Evolutionary conservation across 768 basidiomycete genomes (phyloP), one percentile per base, ranked within the genome.

Genomic region (Leucocoprinus leucothites): DNA sequence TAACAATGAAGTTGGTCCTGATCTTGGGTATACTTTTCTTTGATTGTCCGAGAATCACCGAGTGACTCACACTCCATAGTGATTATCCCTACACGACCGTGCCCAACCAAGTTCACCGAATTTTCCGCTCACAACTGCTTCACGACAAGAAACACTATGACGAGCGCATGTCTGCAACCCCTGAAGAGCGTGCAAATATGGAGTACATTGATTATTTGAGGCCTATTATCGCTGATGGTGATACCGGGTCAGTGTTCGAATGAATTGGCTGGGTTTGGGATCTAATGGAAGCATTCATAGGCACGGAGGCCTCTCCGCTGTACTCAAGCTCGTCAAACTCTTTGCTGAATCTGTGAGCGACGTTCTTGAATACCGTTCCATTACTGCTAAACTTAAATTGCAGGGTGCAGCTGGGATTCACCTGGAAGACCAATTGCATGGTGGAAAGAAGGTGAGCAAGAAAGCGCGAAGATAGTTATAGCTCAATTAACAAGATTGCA

Each of bases 31-130:
- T 76, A 86, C 83, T 61, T 50, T 71, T 59, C 26, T 38, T 28
- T 25, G 42, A 16, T 9, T 16, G 19, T 48, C 19, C 58, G 40
- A 41, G 28, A 48, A 19, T 53, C 24, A 11, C 50, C 26, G 44
- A 50, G 21, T 48, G 14, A 36, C 24, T 45, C 14, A 31, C n/a
- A 35, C 42, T 21, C 9, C 42, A 21, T 45, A 94, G 87, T 34
- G 95, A 98, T 69, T 96, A 97, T 67, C 93, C 94, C 1, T 97
- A 97, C 69, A 94, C 93, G 9, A 96, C 94, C 1, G 93, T 98
- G 14, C 94, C 95, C 21, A 96, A 97, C 66, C 94, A 96, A 67
- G 94, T 97, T 0, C 90, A 96, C 53, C 81, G 92, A 46, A 78
- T 97, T 48, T 91, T 91, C 74, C 89, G 91, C 50, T 91, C 94